Conservation (phyloP, 2,329 filamentous ascomycete species). For the Nemania sp. region DNA sequence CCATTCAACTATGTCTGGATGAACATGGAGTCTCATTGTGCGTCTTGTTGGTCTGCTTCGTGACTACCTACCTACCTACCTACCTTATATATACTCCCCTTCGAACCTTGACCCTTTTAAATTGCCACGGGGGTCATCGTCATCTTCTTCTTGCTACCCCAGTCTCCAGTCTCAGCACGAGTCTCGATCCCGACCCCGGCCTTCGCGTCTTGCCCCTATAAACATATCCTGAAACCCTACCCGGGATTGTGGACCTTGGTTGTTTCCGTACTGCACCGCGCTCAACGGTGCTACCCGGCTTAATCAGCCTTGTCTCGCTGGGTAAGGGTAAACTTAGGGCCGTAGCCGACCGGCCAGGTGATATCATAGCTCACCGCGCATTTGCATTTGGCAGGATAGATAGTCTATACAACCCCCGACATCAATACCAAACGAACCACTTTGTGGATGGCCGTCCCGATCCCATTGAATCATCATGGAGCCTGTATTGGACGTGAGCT, state of each 20-base stretch:
- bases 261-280: not conserved
- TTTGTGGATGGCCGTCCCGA: conserved; percentile 1
- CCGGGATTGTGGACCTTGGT: not conserved
- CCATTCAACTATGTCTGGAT: not conserved
- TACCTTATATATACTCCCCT: conserved; percentile 1
- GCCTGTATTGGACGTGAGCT: conserved; percentile 87
- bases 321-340: not conserved
- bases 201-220: conserved; percentile 5
- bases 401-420: not conserved
- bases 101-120: not conserved
- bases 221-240: conserved; percentile 16
- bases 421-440: not conserved
- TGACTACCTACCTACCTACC: conserved; percentile 16
- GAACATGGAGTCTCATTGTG: conserved; percentile 29
- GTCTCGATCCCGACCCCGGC: conserved; percentile 1
- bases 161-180: not conserved
- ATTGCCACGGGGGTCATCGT: not conserved
- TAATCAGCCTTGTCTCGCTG: not conserved
- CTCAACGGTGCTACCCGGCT: not conserved
- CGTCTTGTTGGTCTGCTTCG: conserved; percentile 10
- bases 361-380: not conserved
- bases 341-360: not conserved
- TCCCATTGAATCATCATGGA: conserved; percentile 68
- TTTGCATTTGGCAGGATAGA: not conserved
- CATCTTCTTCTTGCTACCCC: not conserved